These are phyloP conservation scores for Metschnikowia borealis DNA, from an alignment of 805 yeast species.

Conservation along the genomic window DNA sequence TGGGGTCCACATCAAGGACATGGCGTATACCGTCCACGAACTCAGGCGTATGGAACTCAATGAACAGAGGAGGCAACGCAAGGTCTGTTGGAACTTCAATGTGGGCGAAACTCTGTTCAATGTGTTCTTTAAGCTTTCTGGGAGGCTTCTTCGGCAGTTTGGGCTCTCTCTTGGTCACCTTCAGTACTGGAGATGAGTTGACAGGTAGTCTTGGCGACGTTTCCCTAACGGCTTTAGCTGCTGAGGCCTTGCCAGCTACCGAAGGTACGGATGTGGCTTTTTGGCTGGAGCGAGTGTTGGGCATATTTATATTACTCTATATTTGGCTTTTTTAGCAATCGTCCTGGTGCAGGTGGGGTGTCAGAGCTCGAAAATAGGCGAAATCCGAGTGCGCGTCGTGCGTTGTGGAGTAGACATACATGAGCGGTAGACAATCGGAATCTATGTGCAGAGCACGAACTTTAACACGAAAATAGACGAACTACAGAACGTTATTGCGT, in stretches of 20 bases:
- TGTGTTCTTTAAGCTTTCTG: slow-evolving; percentile 8
- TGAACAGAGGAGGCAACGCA: slow-evolving; percentile 26
- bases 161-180: background rate
- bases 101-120: slow-evolving; percentile 13
- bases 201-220: background rate
- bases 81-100: slow-evolving; percentile 13
- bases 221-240: background rate
- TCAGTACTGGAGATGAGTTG: background rate
- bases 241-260: too few species aligned
- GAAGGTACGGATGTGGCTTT: background rate
- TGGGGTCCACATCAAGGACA: slow-evolving; percentile 28
- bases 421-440: background rate
- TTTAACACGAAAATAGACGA: too few species aligned
- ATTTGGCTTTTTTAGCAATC: background rate
- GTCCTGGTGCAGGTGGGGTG: background rate
- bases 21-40: slow-evolving; percentile 32
- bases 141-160: background rate
- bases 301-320: background rate
- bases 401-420: background rate
- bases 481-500: too few species aligned
- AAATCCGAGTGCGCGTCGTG: background rate
- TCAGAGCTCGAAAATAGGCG: background rate
- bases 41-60: slow-evolving; percentile 28
- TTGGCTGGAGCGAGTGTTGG: background rate
- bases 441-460: too few species aligned